A percentile compares a stretch with the other conserved stretches of the same genome.
phyloP scores from a whole-genome alignment of 1,139 yeast species.

The Kodamaea sp. region DNA sequence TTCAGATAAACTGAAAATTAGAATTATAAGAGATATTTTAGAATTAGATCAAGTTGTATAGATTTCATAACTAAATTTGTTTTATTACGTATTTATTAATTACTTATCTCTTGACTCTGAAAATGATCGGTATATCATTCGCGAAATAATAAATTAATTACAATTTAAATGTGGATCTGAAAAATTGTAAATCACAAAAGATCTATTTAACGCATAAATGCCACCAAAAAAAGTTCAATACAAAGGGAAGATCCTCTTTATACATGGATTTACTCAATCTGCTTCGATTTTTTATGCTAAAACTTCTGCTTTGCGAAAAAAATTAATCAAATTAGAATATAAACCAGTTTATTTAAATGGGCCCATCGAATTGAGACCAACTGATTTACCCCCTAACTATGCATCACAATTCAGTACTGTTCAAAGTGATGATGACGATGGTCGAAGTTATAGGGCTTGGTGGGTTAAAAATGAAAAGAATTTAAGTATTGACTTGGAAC shows the following conservation, averaged over 20 bases:
- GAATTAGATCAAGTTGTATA: conserved; percentile 21
- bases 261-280: conserved; percentile 46
- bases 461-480: conserved; percentile 28
- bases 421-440: conserved; percentile 17
- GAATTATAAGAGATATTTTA: conserved; percentile 30
- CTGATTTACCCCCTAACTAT: conserved; percentile 61
- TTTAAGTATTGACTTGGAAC: conserved; percentile 24
- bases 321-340: conserved; percentile 28
- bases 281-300: conserved; percentile 45
- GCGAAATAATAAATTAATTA: too few species aligned
- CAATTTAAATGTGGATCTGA: too few species aligned
- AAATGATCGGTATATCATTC: too few species aligned
- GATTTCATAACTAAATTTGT: neutral
- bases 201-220: conserved; percentile 1
- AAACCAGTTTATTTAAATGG: conserved; percentile 78
- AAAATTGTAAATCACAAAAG: too few species aligned
- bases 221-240: conserved; percentile 4
- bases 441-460: conserved; percentile 37
- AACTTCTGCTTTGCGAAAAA: conserved; percentile 43
- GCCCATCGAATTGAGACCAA: conserved; percentile 59
- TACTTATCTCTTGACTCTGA: neutral
- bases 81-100: neutral
- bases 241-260: conserved; percentile 31
- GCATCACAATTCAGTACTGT: conserved; percentile 36
- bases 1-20: conserved; percentile 26